Evolutionary conservation across 2,329 filamentous ascomycete species (phyloP).

Genomic region (Arthroderma sp.): DNA sequence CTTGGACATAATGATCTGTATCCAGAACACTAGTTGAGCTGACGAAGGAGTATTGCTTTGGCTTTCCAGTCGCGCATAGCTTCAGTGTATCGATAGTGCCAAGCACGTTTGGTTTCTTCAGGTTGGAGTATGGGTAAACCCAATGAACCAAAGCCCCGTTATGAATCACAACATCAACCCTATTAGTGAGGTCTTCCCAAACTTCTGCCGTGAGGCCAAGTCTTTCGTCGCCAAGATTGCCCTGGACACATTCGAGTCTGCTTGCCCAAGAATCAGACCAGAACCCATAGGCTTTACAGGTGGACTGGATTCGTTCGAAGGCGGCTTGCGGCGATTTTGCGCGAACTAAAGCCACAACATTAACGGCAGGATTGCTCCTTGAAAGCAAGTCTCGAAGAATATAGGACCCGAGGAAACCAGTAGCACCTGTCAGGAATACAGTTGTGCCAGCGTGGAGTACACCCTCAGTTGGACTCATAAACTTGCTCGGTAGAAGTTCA

Average conservation of each 20-base stretch:
- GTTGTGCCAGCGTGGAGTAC: constrained; percentile 35
- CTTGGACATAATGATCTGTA: constrained; percentile 62
- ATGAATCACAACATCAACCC: constrained; percentile 63
- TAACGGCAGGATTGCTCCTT: constrained; percentile 40
- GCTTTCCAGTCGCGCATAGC: constrained; percentile 62
- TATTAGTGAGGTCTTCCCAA: constrained; percentile 53
- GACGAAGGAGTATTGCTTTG: constrained; percentile 71
- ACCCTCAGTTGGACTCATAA: constrained; percentile 21
- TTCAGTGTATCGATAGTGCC: constrained; percentile 62
- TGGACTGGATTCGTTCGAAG: constrained; percentile 51
- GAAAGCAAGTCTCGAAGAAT: constrained; percentile 62
- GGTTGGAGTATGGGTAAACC: constrained; percentile 61
- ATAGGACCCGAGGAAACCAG: constrained; percentile 77
- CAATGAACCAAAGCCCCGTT: constrained; percentile 73
- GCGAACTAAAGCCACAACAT: constrained; percentile 64
- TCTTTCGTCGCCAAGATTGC: constrained; percentile 58
- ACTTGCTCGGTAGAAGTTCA: constrained; percentile 35
- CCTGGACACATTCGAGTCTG: constrained; percentile 54
- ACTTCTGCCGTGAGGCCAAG: constrained; percentile 55
- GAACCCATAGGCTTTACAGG: constrained; percentile 62
- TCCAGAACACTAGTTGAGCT: constrained; percentile 74
- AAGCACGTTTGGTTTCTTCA: constrained; percentile 65
- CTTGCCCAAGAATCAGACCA: constrained; percentile 49
- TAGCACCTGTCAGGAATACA: constrained; percentile 76
- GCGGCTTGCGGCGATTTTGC: constrained; percentile 49